phyloP scores from a whole-genome alignment of 2,329 filamentous ascomycete species.

The Alternaria brassicicola region DNA sequence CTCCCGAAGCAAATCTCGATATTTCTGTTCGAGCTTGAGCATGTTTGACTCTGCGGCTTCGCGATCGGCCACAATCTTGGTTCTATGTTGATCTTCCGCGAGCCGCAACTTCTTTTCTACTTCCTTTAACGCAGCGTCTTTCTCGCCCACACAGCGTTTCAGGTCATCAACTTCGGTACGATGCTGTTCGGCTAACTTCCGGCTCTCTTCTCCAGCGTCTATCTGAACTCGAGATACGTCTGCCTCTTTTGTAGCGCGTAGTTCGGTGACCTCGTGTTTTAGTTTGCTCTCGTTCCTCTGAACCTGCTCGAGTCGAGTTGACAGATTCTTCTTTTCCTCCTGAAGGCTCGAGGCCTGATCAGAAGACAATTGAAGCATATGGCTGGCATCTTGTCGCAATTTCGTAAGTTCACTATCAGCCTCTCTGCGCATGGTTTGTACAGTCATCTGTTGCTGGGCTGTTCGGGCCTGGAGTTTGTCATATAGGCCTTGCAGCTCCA shows the following conservation, averaged over 20 bases:
- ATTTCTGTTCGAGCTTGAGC: not conserved
- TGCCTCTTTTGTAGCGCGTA: slow-evolving; percentile 8
- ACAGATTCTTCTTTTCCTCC: slow-evolving; percentile 19
- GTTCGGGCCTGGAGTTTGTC: slow-evolving; percentile 16
- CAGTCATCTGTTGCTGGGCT: slow-evolving; percentile 10
- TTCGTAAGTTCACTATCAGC: slow-evolving; percentile 4
- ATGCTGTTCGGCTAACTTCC: slow-evolving; percentile 3
- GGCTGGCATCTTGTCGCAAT: slow-evolving; percentile 9
- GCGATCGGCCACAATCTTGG: slow-evolving; percentile 23
- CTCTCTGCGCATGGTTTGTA: slow-evolving; percentile 21
- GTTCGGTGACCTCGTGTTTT: slow-evolving; percentile 14
- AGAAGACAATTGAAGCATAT: slow-evolving; percentile 8
- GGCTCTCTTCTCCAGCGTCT: slow-evolving; percentile 2
- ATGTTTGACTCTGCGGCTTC: slow-evolving; percentile 8
- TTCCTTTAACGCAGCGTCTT: slow-evolving; percentile 21
- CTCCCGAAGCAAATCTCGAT: not conserved
- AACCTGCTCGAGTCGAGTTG: slow-evolving; percentile 12
- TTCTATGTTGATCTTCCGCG: slow-evolving; percentile 16
- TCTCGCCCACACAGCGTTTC: slow-evolving; percentile 10
- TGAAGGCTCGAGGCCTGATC: slow-evolving; percentile 8
- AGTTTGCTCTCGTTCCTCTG: slow-evolving; percentile 17
- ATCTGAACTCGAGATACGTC: slow-evolving; percentile 11
- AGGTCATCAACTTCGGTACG: slow-evolving; percentile 14
- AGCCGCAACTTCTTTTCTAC: slow-evolving; percentile 18
- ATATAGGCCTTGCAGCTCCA: slow-evolving; percentile 10